Conservation (phyloP, 2,329 filamentous ascomycete species). For the Albophoma yamanashiensis region DNA sequence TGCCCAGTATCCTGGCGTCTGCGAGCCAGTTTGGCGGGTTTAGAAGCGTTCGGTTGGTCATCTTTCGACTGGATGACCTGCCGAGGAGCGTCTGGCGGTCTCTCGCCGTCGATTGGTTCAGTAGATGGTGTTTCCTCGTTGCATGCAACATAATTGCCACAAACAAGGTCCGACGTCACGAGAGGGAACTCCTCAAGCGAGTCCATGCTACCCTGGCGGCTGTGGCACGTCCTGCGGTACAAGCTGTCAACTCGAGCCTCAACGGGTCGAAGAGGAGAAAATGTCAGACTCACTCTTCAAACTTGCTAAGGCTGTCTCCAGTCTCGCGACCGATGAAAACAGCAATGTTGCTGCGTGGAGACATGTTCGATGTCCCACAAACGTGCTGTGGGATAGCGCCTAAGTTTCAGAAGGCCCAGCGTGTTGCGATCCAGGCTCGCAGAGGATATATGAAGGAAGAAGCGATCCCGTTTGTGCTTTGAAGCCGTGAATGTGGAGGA, state of each 20-base stretch:
- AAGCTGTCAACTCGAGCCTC: neutral
- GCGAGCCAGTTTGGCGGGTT: neutral
- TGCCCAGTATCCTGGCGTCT: neutral
- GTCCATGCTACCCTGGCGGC: slow-evolving; percentile 4
- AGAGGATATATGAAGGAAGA: neutral
- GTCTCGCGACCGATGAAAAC: slow-evolving; percentile 13
- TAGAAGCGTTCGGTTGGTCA: too few relatives aligned
- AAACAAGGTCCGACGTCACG: neutral
- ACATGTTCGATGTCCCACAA: slow-evolving; percentile 3
- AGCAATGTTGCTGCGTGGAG: slow-evolving; percentile 3
- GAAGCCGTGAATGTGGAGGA: neutral
- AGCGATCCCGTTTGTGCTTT: neutral
- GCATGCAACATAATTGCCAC: neutral
- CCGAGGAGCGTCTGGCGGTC: too few relatives aligned
- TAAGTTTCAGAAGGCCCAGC: too few relatives aligned
- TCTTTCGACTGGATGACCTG: neutral
- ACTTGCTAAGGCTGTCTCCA: slow-evolving; percentile 4
- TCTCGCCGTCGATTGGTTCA: neutral
- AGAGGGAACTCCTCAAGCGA: neutral
- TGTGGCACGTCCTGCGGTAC: slow-evolving; percentile 4
- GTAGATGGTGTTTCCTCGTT: neutral
- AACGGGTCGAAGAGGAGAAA: neutral
- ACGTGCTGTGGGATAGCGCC: neutral
- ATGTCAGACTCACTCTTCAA: slow-evolving; percentile 3
- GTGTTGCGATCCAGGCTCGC: neutral